Conservation (phyloP, 352 stramenopile genomes). For the Globisporangium paroecandrum region DNA sequence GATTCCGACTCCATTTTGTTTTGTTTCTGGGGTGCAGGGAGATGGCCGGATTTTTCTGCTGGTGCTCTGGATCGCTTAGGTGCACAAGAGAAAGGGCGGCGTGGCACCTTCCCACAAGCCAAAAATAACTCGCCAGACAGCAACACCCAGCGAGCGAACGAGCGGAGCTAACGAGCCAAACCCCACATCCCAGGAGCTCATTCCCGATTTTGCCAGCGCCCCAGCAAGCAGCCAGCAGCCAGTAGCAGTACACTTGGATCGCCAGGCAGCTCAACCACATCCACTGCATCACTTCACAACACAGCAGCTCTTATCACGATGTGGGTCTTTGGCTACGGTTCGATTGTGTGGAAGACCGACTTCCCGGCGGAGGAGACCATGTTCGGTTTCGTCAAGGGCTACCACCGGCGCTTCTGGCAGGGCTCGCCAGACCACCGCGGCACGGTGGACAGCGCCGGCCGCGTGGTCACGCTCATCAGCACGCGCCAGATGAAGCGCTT, state of each 20-base stretch:
- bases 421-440: slow-evolving; percentile 85
- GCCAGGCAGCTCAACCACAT: background rate
- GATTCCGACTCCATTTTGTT: slow-evolving; percentile 1
- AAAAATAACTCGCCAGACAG: background rate
- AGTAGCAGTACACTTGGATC: background rate
- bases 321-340: slow-evolving; percentile 16
- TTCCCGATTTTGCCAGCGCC: slow-evolving; percentile 1
- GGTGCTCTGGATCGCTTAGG: background rate
- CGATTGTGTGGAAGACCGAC: slow-evolving; percentile 33
- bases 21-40: background rate
- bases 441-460: slow-evolving; percentile 65
- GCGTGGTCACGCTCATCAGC: slow-evolving; percentile 87
- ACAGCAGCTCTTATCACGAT: slow-evolving; percentile 2
- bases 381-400: slow-evolving; percentile 74
- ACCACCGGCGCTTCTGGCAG: slow-evolving; percentile 88
- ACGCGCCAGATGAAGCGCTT: slow-evolving; percentile 73
- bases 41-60: slow-evolving; percentile 9
- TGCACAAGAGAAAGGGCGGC: slow-evolving; percentile 4
- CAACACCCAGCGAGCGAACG: background rate
- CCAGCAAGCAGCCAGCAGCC: background rate
- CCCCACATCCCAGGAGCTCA: background rate
- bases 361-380: slow-evolving; percentile 29
- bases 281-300: background rate
- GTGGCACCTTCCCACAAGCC: background rate
- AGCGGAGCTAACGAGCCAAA: background rate